Conservation (phyloP, 371 early-diverging fungal species). For the Mucor irregularis region DNA sequence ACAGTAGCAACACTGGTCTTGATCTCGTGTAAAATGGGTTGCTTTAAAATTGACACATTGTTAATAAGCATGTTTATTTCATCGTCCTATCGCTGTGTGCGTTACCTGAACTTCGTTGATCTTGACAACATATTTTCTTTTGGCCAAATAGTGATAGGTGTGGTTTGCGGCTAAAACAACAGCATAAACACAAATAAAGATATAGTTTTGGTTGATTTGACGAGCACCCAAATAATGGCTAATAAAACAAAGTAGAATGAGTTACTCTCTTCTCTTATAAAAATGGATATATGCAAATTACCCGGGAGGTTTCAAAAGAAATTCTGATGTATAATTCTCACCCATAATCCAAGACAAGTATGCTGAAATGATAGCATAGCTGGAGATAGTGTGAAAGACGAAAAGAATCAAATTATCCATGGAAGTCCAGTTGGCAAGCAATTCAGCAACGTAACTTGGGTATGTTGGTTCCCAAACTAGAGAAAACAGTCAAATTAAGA, state of each 20-base stretch:
- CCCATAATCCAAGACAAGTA: slow-evolving; percentile 15
- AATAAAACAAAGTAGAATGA: not conserved
- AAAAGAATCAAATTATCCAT: slow-evolving; percentile 8
- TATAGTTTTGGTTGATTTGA: slow-evolving; percentile 44
- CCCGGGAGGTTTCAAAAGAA: slow-evolving; percentile 18
- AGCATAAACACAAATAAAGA: slow-evolving; percentile 41
- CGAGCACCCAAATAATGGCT: slow-evolving; percentile 36
- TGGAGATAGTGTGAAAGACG: not conserved
- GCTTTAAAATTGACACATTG: slow-evolving; percentile 12
- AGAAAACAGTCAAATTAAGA: not conserved
- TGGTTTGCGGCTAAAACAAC: slow-evolving; percentile 32
- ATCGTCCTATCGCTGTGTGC: not conserved
- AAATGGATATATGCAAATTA: not conserved
- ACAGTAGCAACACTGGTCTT: slow-evolving; percentile 30
- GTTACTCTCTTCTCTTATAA: not conserved
- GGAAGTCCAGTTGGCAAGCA: not conserved
- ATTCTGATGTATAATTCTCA: slow-evolving; percentile 10
- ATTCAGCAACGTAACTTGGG: slow-evolving; percentile 10
- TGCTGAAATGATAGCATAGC: slow-evolving; percentile 1
- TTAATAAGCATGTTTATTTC: not conserved
- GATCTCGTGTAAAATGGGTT: slow-evolving; percentile 27
- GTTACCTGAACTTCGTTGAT: slow-evolving; percentile 47
- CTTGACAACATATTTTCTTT: slow-evolving; percentile 28
- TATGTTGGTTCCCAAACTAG: slow-evolving; percentile 19
- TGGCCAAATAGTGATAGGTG: slow-evolving; percentile 29